These are phyloP conservation scores for Thinopyrum elongatum DNA, from an alignment of 176 grass and related monocot species.

Conservation along the genomic window DNA sequence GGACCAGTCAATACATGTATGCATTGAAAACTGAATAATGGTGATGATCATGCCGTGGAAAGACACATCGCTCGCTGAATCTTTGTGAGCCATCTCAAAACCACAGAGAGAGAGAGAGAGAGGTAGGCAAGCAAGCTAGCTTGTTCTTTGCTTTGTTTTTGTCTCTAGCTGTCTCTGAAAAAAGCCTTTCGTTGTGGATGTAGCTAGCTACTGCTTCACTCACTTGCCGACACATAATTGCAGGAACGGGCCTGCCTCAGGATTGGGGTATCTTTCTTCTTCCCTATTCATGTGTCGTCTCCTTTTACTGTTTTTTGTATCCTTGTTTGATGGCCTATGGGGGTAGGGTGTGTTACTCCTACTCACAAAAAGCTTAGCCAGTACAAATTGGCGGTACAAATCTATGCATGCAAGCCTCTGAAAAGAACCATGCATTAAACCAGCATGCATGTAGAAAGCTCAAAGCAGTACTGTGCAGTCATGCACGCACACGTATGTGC, in stretches of 20 bases:
- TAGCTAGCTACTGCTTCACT: slow-evolving; percentile 32
- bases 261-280: slow-evolving; percentile 59
- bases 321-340: slow-evolving; percentile 37
- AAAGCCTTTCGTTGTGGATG: slow-evolving; percentile 25
- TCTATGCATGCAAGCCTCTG: slow-evolving; percentile 51
- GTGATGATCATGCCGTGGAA: slow-evolving; percentile 56
- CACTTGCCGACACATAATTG: slow-evolving; percentile 40
- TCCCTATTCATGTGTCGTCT: slow-evolving; percentile 45
- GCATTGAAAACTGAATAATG: no score
- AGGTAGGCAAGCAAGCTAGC: neutral
- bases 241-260: slow-evolving; percentile 46
- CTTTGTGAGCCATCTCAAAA: slow-evolving; percentile 38
- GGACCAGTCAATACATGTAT: no score
- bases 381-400: slow-evolving; percentile 33
- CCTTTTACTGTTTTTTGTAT: slow-evolving; percentile 57
- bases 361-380: slow-evolving; percentile 14
- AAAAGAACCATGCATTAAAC: slow-evolving; percentile 46
- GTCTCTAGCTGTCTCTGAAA: slow-evolving; percentile 73
- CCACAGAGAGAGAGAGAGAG: slow-evolving; percentile 5
- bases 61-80: slow-evolving; percentile 61
- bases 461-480: neutral
- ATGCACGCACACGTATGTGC: slow-evolving; percentile 51
- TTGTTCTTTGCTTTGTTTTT: slow-evolving; percentile 53
- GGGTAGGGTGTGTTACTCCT: slow-evolving; percentile 23
- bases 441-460: slow-evolving; percentile 53